Evolutionary conservation across 2,329 filamentous ascomycete genomes (phyloP).

Genomic region (Biscogniauxia marginata): DNA sequence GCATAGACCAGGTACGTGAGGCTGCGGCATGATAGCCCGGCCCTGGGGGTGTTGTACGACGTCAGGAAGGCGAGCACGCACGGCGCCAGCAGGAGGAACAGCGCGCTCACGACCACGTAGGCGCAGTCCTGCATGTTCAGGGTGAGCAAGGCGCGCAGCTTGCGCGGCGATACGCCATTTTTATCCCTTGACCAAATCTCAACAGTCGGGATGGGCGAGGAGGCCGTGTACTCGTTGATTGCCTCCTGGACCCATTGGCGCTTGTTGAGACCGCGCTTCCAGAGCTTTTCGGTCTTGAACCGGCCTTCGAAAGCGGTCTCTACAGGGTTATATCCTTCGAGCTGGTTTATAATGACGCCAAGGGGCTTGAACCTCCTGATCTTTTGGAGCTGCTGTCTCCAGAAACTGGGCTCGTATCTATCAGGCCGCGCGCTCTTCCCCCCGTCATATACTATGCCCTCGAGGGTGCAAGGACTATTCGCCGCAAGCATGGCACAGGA

Average conservation of each 20-base stretch:
- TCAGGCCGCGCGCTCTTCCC: slow-evolving; percentile 16
- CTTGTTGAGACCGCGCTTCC: slow-evolving; percentile 34
- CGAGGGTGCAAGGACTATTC: slow-evolving; percentile 30
- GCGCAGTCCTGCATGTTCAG: slow-evolving; percentile 21
- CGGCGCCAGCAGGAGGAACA: slow-evolving; percentile 27
- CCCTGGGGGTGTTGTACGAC: slow-evolving; percentile 33
- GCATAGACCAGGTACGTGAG: slow-evolving; percentile 36
- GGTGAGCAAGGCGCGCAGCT: slow-evolving; percentile 20
- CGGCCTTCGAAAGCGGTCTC: slow-evolving; percentile 29
- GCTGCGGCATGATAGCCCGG: slow-evolving; percentile 34
- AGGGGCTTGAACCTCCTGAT: slow-evolving; percentile 11
- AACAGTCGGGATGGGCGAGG: too few relatives aligned
- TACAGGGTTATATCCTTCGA: slow-evolving; percentile 26
- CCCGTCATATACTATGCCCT: slow-evolving; percentile 32
- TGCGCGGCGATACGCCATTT: slow-evolving; percentile 4
- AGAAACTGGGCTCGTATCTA: slow-evolving; percentile 22
- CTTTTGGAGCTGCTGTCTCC: slow-evolving; percentile 15
- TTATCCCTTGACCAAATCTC: too few relatives aligned
- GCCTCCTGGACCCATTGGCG: slow-evolving; percentile 32
- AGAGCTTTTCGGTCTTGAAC: slow-evolving; percentile 32
- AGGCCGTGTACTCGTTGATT: slow-evolving; percentile 24
- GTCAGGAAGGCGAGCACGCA: slow-evolving; percentile 34
- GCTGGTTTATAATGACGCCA: slow-evolving; percentile 8
- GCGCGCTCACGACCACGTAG: slow-evolving; percentile 21
- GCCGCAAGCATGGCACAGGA: slow-evolving; percentile 34